Evolutionary conservation across 352 stramenopile species (phyloP).

Genomic region (Halophytophthora batemanensis): DNA sequence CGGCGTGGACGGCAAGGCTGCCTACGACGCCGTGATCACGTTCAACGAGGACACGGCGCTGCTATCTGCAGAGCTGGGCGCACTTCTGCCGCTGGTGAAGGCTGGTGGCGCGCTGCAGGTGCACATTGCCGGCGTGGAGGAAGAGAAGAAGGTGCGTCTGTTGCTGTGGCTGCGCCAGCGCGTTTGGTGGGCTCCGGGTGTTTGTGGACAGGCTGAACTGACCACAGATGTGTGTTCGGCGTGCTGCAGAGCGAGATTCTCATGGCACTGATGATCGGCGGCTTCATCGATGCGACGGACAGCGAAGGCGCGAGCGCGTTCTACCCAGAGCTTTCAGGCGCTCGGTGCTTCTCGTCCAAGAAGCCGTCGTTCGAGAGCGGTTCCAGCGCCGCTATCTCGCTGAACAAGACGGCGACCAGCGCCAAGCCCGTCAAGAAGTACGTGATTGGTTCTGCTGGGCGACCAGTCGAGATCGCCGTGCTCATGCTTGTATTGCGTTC

Average conservation of each 20-base stretch:
- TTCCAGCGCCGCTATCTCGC: slow-evolving; percentile 41
- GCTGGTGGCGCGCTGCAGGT: slow-evolving; percentile 50
- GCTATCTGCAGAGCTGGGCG: slow-evolving; percentile 38
- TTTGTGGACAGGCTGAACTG: slow-evolving; percentile 1
- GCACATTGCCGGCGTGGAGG: slow-evolving; percentile 44
- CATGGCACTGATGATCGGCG: slow-evolving; percentile 79
- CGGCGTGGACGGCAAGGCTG: slow-evolving; percentile 21
- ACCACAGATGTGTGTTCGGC: slow-evolving; percentile 1
- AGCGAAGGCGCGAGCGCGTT: slow-evolving; percentile 32
- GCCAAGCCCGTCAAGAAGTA: slow-evolving; percentile 45
- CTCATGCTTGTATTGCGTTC: not conserved
- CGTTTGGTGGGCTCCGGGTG: slow-evolving; percentile 2
- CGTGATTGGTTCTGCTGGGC: not conserved
- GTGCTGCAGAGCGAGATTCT: slow-evolving; percentile 44
- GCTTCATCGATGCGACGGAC: slow-evolving; percentile 58
- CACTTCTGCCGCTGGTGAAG: slow-evolving; percentile 51
- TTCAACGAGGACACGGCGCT: slow-evolving; percentile 52
- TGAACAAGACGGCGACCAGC: slow-evolving; percentile 39
- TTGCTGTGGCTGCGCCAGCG: not conserved
- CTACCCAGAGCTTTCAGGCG: slow-evolving; percentile 40
- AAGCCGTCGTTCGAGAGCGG: slow-evolving; percentile 61
- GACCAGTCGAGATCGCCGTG: not conserved
- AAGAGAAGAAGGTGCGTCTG: slow-evolving; percentile 54
- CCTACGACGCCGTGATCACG: slow-evolving; percentile 53
- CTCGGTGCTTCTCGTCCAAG: slow-evolving; percentile 49